Evolutionary conservation across 73 alveolate species (phyloP).

Genomic region (Urostyla sp.): DNA sequence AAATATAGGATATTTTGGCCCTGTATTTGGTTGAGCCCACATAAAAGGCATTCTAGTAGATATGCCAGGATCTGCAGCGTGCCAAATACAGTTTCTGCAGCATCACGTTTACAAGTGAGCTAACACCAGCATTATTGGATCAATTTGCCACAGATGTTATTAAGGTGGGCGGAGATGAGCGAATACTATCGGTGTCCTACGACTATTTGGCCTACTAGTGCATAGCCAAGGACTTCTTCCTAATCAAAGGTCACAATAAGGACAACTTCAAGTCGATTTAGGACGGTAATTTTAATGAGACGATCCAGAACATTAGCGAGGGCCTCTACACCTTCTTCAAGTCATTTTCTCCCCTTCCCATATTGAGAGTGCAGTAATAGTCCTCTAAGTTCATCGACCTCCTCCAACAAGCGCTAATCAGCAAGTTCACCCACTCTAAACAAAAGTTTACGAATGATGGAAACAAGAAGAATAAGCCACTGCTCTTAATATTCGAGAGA

Average conservation of each 20-base stretch:
- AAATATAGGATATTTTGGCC: conserved; percentile 51
- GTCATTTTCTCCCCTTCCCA: too few species aligned
- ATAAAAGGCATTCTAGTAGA: conserved; percentile 24
- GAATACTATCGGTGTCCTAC: too few species aligned
- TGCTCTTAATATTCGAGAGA: conserved; percentile 60
- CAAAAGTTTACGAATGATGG: neutral
- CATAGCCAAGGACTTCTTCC: too few species aligned
- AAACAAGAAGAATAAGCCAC: conserved; percentile 36
- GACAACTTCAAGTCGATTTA: too few species aligned
- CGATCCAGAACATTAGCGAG: conserved; percentile 25
- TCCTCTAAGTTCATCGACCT: too few species aligned
- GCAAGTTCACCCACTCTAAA: neutral
- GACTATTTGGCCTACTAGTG: too few species aligned
- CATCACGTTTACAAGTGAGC: conserved; percentile 46
- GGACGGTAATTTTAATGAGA: too few species aligned
- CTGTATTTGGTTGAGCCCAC: conserved; percentile 59
- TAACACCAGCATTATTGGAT: conserved; percentile 36
- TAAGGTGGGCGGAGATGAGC: too few species aligned
- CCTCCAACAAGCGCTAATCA: conserved; percentile 6
- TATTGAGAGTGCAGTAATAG: too few species aligned
- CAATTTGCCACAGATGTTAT: conserved; percentile 52
- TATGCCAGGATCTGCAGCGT: conserved; percentile 44
- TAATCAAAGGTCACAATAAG: too few species aligned
- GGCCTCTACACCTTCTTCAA: conserved; percentile 46
- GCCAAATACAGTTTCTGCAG: conserved; percentile 52